Base-by-base conservation (phyloP, 1,284 basidiomycete species). In the Boletus mariae region DNA sequence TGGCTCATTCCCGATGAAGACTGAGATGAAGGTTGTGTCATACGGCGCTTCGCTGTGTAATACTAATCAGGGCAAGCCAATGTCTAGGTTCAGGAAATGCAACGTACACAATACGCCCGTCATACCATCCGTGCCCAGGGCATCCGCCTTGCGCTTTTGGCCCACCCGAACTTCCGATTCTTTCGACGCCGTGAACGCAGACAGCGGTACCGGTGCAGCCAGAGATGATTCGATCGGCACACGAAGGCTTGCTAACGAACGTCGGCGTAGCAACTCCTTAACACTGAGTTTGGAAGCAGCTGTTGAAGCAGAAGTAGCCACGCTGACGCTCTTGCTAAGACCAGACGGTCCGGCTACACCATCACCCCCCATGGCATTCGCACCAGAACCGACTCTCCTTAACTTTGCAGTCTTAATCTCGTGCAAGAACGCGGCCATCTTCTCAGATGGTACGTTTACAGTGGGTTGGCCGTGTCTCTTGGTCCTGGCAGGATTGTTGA, bases 341-440 rank as follows among this genome's bases (percentile, higher is more conserved):
- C 64, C 64, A 5, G 62, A 68, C 12, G 63, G 65, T 32, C 58
- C 65, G 47, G 55, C 60, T 8, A 49, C n/a, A n/a, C 59, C 55
- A 26, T 57, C 61, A 45, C 57, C 65, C 2, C 63, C 64, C 56
- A 61, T 57, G 11, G 12, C 41, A 40, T 56, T 63, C 34, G 23
- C 1, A 23, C 52, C 51, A 29, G 56, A 51, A 20, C 57, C 56
- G 0, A 83, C 78, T 64, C 79, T 86, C 57, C 79, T 75, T 51
- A 91, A 62, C 40, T 84, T 74, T 26, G 83, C 84, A 1, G 78
- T 84, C 73, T 89, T 90, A 77, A 91, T 82, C 66, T 91, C 89
- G 12, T 71, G 83, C 56, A 91, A 66, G 61, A 91, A 91, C 3
- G 83, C 86, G 0, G 84, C 84, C 85, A 91, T 90, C 65, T 89